Conservation (phyloP, 208 protist genomes). For the Trypanosoma avium region DNA sequence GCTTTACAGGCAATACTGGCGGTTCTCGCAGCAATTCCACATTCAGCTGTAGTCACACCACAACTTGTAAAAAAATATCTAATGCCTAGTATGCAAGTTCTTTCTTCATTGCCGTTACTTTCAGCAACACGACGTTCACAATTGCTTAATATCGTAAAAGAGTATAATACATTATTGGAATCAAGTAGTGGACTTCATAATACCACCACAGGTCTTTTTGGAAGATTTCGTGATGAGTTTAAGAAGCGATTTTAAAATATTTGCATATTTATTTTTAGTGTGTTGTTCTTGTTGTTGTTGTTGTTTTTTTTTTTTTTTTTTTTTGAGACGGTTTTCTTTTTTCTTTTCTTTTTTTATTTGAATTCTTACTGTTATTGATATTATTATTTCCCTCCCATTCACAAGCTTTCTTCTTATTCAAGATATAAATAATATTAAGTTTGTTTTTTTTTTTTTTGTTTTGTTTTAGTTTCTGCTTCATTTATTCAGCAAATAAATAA, state of each 20-base stretch:
- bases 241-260: conserved; percentile 39
- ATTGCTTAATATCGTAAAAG: conserved; percentile 41
- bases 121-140: conserved; percentile 35
- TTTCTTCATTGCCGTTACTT: conserved; percentile 24
- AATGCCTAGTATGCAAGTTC: conserved; percentile 44
- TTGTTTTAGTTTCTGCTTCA: too few species aligned
- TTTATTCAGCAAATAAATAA: not conserved
- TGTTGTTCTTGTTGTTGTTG: not conserved
- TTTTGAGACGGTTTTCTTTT: not conserved
- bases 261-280: not conserved
- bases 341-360: not conserved
- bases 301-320: conserved; percentile 10
- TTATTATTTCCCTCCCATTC: conserved; percentile 8
- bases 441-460: not conserved
- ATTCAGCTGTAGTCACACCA: conserved; percentile 68
- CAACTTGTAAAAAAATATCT: conserved; percentile 52
- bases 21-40: conserved; percentile 44
- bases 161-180: conserved; percentile 45
- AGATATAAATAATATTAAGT: too few species aligned
- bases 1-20: conserved; percentile 43
- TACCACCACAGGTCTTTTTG: conserved; percentile 33
- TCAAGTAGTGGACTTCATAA: conserved; percentile 31
- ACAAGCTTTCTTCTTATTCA: too few species aligned
- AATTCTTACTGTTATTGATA: not conserved
- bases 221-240: conserved; percentile 57